Conservation (phyloP, 2,329 filamentous ascomycete species). For the Hypoxylon rubiginosum region DNA sequence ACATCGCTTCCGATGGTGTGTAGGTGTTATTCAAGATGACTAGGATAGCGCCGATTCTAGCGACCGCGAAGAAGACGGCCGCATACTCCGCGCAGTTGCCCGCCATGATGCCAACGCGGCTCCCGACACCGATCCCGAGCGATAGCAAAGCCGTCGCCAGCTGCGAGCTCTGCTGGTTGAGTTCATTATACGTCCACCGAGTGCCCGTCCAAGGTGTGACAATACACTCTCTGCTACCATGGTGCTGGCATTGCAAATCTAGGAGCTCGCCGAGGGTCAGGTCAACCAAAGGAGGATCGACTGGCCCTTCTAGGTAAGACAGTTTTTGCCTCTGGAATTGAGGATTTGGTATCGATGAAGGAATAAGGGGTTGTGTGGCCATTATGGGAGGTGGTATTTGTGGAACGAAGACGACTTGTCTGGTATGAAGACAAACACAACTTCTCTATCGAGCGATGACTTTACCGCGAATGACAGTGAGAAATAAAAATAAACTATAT, state of each 20-base stretch:
- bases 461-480: background rate
- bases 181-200: conserved; percentile 77
- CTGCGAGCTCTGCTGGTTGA: conserved; percentile 72
- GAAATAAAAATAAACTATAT: conserved; percentile 3
- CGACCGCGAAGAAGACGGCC: conserved; percentile 79
- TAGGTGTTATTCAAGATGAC: conserved; percentile 89
- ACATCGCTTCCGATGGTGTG: conserved; percentile 78
- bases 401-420: background rate
- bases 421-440: background rate
- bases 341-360: conserved; percentile 34
- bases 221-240: conserved; percentile 75
- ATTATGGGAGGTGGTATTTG: conserved; percentile 31
- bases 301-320: conserved; percentile 76
- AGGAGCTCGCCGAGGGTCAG: conserved; percentile 80
- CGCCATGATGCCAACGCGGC: conserved; percentile 82
- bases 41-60: conserved; percentile 75
- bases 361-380: conserved; percentile 45
- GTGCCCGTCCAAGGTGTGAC: conserved; percentile 82
- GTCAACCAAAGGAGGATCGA: conserved; percentile 77
- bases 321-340: conserved; percentile 55
- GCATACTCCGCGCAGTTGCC: conserved; percentile 86
- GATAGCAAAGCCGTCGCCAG: conserved; percentile 76
- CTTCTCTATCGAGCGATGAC: background rate
- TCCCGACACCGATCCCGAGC: conserved; percentile 75
- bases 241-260: conserved; percentile 76